Evolutionary conservation across 306 rosid genomes (phyloP).

Genomic region (Hippophae tibetana): DNA sequence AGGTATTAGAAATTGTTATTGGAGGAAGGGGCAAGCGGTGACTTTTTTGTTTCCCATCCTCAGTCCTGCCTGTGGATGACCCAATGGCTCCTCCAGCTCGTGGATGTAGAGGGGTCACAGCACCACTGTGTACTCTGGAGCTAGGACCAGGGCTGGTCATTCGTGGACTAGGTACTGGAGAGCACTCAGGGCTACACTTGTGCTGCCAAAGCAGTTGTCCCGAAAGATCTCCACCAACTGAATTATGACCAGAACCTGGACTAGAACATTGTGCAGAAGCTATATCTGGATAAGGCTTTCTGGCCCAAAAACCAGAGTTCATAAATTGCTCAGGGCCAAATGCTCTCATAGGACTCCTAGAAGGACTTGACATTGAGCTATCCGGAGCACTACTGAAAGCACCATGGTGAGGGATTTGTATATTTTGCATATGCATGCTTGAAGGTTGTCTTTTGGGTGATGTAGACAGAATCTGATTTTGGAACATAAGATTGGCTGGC

Average conservation of each 20-base stretch:
- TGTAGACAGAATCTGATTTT: slow-evolving; percentile 45
- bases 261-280: slow-evolving; percentile 86
- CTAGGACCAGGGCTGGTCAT: slow-evolving; percentile 58
- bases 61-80: slow-evolving; percentile 53
- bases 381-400: slow-evolving; percentile 66
- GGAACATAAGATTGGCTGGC: slow-evolving; percentile 42
- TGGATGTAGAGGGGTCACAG: slow-evolving; percentile 91
- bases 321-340: slow-evolving; percentile 52
- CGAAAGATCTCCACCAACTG: slow-evolving; percentile 88
- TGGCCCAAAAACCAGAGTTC: slow-evolving; percentile 41
- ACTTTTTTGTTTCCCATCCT: slow-evolving; percentile 71
- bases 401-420: slow-evolving; percentile 65
- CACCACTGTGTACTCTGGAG: slow-evolving; percentile 86
- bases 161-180: slow-evolving; percentile 77
- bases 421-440: slow-evolving; percentile 61
- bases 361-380: slow-evolving; percentile 74
- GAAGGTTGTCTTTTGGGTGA: slow-evolving; percentile 65
- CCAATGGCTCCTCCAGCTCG: slow-evolving; percentile 67
- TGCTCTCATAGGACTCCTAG: slow-evolving; percentile 58
- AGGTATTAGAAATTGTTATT: slow-evolving; percentile 39
- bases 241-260: slow-evolving; percentile 94
- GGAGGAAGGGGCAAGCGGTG: slow-evolving; percentile 97
- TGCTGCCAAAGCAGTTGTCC: slow-evolving; percentile 54
- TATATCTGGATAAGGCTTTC: slow-evolving; percentile 49
- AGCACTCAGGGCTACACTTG: slow-evolving; percentile 68